Evolutionary conservation across 169 alveolate genomes (phyloP).

Genomic region (Plasmodium reichenowi): DNA sequence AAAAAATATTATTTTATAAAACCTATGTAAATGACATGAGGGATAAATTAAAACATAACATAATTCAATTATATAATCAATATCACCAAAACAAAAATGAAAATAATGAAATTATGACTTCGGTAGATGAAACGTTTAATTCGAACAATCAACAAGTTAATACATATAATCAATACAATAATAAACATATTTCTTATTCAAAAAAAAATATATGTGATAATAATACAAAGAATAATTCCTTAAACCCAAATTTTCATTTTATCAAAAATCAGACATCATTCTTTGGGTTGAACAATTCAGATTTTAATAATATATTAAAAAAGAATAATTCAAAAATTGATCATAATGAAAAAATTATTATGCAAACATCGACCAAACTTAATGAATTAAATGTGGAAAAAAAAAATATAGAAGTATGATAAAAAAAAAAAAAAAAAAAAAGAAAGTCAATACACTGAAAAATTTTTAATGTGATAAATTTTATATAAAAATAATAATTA

Average conservation of each 20-base stretch:
- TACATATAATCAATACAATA: conserved; percentile 4
- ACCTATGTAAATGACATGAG: conserved; percentile 18
- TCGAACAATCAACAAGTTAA: background rate
- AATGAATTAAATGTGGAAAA: conserved; percentile 13
- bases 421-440: conserved; percentile 22
- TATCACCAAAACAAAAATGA: background rate
- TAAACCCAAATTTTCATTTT: no score
- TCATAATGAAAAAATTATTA: conserved; percentile 27
- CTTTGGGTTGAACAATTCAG: conserved; percentile 10
- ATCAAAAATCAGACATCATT: background rate
- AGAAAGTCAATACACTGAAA: background rate
- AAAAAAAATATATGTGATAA: conserved; percentile 7
- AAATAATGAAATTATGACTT: conserved; percentile 7
- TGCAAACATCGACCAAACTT: conserved; percentile 33
- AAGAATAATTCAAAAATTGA: conserved; percentile 25
- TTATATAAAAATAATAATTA: conserved; percentile 1
- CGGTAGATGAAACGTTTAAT: no score
- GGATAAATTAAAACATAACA: conserved; percentile 24
- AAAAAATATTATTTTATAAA: conserved; percentile 12
- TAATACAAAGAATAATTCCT: background rate
- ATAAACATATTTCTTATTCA: background rate
- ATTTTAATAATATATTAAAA: conserved; percentile 16
- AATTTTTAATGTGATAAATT: no score
- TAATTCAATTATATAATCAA: conserved; percentile 24
- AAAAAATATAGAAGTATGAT: conserved; percentile 34